Percentiles rank a stretch among this genome's conserved stretches.
Evolutionary conservation across 2,329 filamentous ascomycete species (phyloP).

Genomic region (Diaporthe sp.): DNA sequence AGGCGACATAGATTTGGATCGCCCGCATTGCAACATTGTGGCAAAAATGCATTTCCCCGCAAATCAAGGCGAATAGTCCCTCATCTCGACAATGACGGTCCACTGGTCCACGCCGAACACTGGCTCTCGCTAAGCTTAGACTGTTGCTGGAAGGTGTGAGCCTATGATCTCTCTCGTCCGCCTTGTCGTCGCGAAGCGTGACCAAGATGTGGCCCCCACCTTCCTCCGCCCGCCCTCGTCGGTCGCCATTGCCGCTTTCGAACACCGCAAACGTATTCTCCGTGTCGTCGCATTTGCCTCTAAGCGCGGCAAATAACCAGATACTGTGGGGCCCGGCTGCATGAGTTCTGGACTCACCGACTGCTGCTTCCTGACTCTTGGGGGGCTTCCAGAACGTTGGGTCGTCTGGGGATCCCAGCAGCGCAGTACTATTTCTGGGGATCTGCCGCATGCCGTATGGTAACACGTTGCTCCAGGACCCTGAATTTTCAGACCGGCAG

Average conservation of each 20-base stretch:
- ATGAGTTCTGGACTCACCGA: constrained; percentile 27
- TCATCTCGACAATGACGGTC: neutral
- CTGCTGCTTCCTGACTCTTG: constrained; percentile 21
- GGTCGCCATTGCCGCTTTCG: constrained; percentile 26
- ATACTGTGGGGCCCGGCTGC: constrained; percentile 15
- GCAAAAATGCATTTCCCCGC: neutral
- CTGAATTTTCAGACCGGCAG: constrained; percentile 2
- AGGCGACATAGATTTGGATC: neutral
- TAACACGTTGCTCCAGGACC: constrained; percentile 29
- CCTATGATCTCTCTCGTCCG: neutral
- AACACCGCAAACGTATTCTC: constrained; percentile 11
- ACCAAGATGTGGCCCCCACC: neutral
- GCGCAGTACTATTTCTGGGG: constrained; percentile 18
- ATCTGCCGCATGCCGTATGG: constrained; percentile 17
- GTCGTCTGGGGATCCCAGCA: constrained; percentile 32
- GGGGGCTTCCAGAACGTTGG: constrained; percentile 5
- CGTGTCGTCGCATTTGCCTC: constrained; percentile 6
- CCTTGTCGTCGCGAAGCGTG: neutral
- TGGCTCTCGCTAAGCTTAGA: neutral
- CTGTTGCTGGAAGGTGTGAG: neutral
- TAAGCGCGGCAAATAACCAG: constrained; percentile 23
- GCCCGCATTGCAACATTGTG: constrained; percentile 19
- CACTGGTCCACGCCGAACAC: neutral
- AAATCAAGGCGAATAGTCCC: constrained; percentile 11
- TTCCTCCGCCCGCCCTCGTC: neutral